These are phyloP conservation scores for Stemphylium lycopersici DNA, from an alignment of 2,329 filamentous ascomycete genomes.

Conservation along the genomic window DNA sequence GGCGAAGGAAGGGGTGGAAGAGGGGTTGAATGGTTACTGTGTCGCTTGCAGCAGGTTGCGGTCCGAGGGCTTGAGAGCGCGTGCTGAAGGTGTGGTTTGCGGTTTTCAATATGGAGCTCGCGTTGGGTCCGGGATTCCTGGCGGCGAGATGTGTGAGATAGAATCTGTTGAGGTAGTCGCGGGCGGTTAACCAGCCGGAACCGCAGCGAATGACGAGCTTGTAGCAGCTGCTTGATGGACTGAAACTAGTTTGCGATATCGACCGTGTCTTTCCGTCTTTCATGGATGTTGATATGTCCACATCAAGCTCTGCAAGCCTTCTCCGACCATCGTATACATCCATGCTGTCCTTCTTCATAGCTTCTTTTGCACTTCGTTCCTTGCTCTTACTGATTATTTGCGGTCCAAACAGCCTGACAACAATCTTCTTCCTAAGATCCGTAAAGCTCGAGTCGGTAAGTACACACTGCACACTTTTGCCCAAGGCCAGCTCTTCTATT, in stretches of 20 bases:
- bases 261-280: not conserved
- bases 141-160: slow-evolving; percentile 25
- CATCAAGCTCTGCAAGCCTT: not conserved
- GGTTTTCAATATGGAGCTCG: not conserved
- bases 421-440: slow-evolving; percentile 25
- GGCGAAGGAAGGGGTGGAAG: slow-evolving; percentile 33
- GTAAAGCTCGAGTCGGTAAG: slow-evolving; percentile 24
- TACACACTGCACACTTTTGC: slow-evolving; percentile 36
- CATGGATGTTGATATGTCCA: not conserved
- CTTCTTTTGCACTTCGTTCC: not conserved
- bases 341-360: slow-evolving; percentile 10
- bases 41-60: slow-evolving; percentile 16
- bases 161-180: slow-evolving; percentile 37
- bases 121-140: not conserved
- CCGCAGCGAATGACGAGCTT: slow-evolving; percentile 36
- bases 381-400: slow-evolving; percentile 4
- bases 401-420: slow-evolving; percentile 36
- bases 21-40: slow-evolving; percentile 34
- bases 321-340: not conserved
- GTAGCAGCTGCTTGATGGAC: slow-evolving; percentile 21
- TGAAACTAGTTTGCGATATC: not conserved
- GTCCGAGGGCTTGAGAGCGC: slow-evolving; percentile 9
- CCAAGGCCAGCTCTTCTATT: slow-evolving; percentile 24
- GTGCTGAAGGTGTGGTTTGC: slow-evolving; percentile 3
- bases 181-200: slow-evolving; percentile 38